Evolutionary conservation across 2,329 filamentous ascomycete genomes (phyloP), one percentile per base, ranked within the genome.

Genomic region (Scedosporium apiospermum): DNA sequence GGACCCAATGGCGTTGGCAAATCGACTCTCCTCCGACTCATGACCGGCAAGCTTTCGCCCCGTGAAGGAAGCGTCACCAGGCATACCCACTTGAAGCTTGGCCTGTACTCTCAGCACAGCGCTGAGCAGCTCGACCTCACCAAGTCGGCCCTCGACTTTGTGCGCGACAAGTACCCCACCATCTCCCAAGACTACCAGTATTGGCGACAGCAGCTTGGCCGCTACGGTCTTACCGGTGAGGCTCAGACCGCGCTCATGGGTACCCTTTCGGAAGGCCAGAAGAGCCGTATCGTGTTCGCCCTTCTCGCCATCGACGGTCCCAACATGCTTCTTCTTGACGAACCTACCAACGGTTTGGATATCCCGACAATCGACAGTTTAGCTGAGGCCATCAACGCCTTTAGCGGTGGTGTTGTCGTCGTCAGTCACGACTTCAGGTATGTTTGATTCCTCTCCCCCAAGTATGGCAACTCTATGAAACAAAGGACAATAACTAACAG

Each of bases 1-100:
- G 95, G 95, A 65, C 95, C 95, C 75, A 98, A 98, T 78, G 95
- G 95, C 92, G 95, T 98, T 64, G 95, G 95, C 76, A 99, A 99
- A 82, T 98, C 95, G 26, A 98, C 95, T 14, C 84, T 98, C 63
- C 88, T 99, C 66, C 89, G 91, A 69, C 87, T 99, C 69, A 98
- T 99, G 91, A 98, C 93, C 14, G 93, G 92, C 77, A 92, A 95
- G 80, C 86, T 98, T 62, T 92, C 88, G 38, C 90, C 95, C 55
- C 96, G 91, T 53, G 80, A 79, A 63, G 95, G 95, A 69, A 80
- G 83, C 65, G 91, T 99, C 67, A 90, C 87, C 68, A 88, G 93
- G 66, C 96, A 99, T 82, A 98, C 95, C 63, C 95, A 99, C 80
- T 85, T 99, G 82, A 99, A 98, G 85, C 87, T 99, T 65, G 95